Percentiles rank a stretch among this genome's conserved stretches.
Evolutionary conservation across 176 grass and related monocot species (phyloP).

Genomic region (Oryza glumipatula): DNA sequence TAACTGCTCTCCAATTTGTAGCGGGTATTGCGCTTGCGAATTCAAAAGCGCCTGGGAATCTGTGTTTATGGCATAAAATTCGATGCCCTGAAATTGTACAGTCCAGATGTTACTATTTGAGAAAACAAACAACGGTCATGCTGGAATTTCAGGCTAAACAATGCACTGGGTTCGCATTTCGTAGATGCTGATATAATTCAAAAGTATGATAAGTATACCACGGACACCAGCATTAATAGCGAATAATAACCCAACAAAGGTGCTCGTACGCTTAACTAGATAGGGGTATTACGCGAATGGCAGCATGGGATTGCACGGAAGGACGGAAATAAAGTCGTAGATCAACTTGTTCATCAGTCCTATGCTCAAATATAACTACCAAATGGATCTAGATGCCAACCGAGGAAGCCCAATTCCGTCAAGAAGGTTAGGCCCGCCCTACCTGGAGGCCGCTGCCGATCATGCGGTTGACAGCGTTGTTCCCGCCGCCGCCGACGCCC

Average conservation of each 20-base stretch:
- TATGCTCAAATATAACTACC: not conserved
- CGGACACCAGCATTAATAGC: too few species aligned
- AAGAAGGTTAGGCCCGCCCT: not conserved
- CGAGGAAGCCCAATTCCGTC: not conserved
- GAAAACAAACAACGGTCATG: not conserved
- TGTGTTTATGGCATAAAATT: conserved; percentile 93
- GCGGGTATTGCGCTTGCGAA: conserved; percentile 76
- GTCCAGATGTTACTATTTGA: conserved; percentile 19
- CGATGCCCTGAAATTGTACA: conserved; percentile 75
- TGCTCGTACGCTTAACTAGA: not conserved
- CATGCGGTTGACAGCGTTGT: conserved; percentile 97
- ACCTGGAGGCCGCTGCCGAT: conserved; percentile 96
- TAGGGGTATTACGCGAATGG: not conserved
- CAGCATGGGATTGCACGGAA: not conserved
- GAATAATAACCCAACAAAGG: not conserved
- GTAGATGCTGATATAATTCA: too few species aligned
- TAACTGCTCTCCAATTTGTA: conserved; percentile 97
- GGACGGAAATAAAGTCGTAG: not conserved
- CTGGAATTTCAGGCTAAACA: not conserved
- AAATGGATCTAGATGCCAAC: conserved; percentile 25
- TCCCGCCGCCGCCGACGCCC: conserved; percentile 86
- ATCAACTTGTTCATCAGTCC: not conserved
- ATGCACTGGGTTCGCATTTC: not conserved
- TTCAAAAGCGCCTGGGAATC: conserved; percentile 89
- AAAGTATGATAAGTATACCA: too few species aligned